Evolutionary conservation across 495 filamentous ascomycete genomes (phyloP).

Genomic region (Tetracladium setigerum): DNA sequence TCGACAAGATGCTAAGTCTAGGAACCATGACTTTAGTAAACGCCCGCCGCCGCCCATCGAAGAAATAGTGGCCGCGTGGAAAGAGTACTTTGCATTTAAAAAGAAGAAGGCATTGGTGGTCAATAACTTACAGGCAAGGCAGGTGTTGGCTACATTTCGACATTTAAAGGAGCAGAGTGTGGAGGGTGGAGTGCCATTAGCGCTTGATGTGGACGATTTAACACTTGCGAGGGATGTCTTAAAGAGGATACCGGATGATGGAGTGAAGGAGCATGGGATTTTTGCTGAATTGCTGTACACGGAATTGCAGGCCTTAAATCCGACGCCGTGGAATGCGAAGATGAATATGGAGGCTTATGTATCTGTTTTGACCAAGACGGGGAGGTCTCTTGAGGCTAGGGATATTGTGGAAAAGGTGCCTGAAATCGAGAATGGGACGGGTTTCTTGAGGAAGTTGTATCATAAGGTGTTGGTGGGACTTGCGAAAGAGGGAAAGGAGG

Average conservation of each 20-base stretch:
- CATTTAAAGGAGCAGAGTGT: constrained; percentile 34
- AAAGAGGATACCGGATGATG: constrained; percentile 30
- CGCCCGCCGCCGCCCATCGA: constrained; percentile 48
- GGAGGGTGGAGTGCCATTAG: constrained; percentile 23
- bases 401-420: constrained; percentile 39
- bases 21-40: constrained; percentile 33
- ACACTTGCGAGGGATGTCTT: constrained; percentile 33
- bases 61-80: constrained; percentile 56
- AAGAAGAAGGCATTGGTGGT: constrained; percentile 37
- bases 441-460: constrained; percentile 42
- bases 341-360: constrained; percentile 43
- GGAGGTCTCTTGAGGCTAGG: constrained; percentile 50
- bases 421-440: not conserved
- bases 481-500: constrained; percentile 50
- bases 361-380: constrained; percentile 48
- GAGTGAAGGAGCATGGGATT: constrained; percentile 34
- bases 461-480: constrained; percentile 53
- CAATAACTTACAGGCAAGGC: constrained; percentile 57
- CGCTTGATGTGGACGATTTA: constrained; percentile 43
- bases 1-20: constrained; percentile 47
- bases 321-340: constrained; percentile 1
- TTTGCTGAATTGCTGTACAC: constrained; percentile 48
- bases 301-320: too few relatives aligned
- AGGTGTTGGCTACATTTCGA: constrained; percentile 48
- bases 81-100: constrained; percentile 54